Base-by-base conservation (phyloP, 2,329 filamentous ascomycete genomes). In the Trichophyton verrucosum region DNA sequence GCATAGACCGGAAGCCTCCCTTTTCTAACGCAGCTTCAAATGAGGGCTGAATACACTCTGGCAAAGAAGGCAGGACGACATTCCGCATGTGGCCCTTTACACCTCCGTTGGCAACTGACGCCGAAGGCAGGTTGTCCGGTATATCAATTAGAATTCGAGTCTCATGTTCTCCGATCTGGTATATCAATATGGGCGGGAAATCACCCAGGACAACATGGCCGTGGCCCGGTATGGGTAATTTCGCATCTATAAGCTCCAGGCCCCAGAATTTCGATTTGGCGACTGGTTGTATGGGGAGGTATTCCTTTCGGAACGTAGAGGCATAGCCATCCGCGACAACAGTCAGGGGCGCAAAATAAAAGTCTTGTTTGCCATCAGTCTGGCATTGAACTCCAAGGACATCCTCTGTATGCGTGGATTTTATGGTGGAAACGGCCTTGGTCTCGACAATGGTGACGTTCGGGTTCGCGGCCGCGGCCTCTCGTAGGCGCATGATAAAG, bases 101-200 rank as follows among this genome's bases (percentile, higher is more conserved):
- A 60, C 92, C 92, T 59, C 94, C 94, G 57, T 82, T 84, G 40
- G 85, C 81, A 1, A 86, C 78, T 0, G 86, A 82, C 0, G 92
- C 91, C 17, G 85, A 84, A 6, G 89, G 85, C 1, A 89, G 80
- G 69, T 86, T 84, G 33, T 87, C 83, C 3, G 92, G 92, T 11
- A 97, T 85, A 72, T 97, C 91, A 68, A 97, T 84, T 22, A 99
- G 82, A 11, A 87, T 88, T 65, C 94, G 85, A 1, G 94, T 99
- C 77, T 97, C 94, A 76, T 88, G 91, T 3, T 89, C 88, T 70
- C 94, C 92, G 71, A 99, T 99, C 76, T 97, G 94, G 78, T 99
- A 99, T 62, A 99, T 82, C 24, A 99, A 84, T 38, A 96, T 84
- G 0, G 94, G 92, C 0, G 85, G 78, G 53, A 83, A 82, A 65